Base-by-base conservation (phyloP, 805 yeast genomes). In the Diddensiella caesifluorescens region DNA sequence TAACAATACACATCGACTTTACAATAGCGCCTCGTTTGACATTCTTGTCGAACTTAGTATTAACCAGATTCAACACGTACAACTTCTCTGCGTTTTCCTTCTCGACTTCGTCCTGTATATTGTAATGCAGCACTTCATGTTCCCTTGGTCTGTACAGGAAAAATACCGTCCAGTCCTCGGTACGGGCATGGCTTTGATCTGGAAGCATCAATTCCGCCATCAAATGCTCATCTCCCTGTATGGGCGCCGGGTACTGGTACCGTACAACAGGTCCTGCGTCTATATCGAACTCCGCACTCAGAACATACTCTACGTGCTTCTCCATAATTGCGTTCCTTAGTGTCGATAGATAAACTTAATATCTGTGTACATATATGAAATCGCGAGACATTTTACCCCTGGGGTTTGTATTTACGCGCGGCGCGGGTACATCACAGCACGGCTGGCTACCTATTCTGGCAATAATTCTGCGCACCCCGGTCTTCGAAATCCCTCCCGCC, bases 271-370 rank as follows among this genome's bases (percentile, higher is more conserved):
- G 80, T 0, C 96, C 95, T 41, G 76, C 68, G 52, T 75, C 80
- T 48, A 80, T 77, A 57, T 87, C 92, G 59, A 87, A 88, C 61
- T 83, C 89, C 1, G 90, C 83, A 4, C 87, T 71, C 23, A 86
- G 52, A 18, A 82, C 69, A 54, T 70, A 80, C 40, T 74, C 74
- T 12, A 75, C 73, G 51, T 77, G 73, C 28, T 23, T 10, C 12
- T 33, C 13, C 34, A 30, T 25, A 12, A 25, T 25, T 9, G 27
- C 12, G 9, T 21, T 29, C 16, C 41, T 28, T n/a, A n/a, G n/a
- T n/a, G n/a, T n/a, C n/a, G n/a, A n/a, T n/a, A n/a, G n/a, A n/a
- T n/a, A n/a, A n/a, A n/a, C n/a, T n/a, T n/a, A n/a, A n/a, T n/a
- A n/a, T n/a, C n/a, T n/a, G n/a, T n/a, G n/a, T n/a, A n/a, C n/a